phyloP scores from a whole-genome alignment of 176 grass and related monocot species.

The Stipa capillata region DNA sequence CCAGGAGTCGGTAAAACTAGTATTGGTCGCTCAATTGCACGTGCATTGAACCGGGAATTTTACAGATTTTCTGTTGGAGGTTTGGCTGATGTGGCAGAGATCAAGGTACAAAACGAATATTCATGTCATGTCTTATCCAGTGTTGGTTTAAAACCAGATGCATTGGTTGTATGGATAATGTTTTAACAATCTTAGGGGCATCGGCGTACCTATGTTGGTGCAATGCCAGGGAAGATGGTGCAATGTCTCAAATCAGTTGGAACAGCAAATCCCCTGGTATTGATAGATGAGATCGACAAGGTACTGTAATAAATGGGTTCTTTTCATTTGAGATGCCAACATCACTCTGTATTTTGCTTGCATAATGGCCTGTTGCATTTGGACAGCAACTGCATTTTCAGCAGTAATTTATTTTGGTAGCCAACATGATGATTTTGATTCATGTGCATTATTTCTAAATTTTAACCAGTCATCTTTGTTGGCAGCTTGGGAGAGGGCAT shows the following conservation, averaged over 20 bases:
- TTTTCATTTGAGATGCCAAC: constrained; percentile 13
- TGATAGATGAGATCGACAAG: constrained; percentile 99
- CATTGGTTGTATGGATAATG: background rate
- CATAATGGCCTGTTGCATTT: constrained; percentile 13
- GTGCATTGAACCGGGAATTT: constrained; percentile 81
- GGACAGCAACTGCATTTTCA: constrained; percentile 1
- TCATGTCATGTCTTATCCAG: constrained; percentile 4
- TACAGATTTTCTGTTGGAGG: constrained; percentile 99
- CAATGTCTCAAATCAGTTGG: constrained; percentile 93
- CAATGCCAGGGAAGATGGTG: constrained; percentile 99
- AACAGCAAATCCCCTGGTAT: constrained; percentile 90
- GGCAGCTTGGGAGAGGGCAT: constrained; percentile 91
- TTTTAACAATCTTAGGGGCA: constrained; percentile 67
- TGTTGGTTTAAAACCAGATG: background rate
- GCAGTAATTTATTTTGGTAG: constrained; percentile 1
- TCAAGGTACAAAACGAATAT: constrained; percentile 55
- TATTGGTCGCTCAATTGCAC: constrained; percentile 97
- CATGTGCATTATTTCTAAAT: background rate
- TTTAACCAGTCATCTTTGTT: constrained; percentile 11
- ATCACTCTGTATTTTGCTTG: background rate
- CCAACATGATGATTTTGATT: background rate
- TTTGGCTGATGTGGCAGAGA: constrained; percentile 99
- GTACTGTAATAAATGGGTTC: constrained; percentile 26
- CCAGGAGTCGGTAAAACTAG: constrained; percentile 99
- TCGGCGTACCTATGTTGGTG: constrained; percentile 93